phyloP scores from a whole-genome alignment of 1,284 basidiomycete genomes.

The Crepidotus sp. region DNA sequence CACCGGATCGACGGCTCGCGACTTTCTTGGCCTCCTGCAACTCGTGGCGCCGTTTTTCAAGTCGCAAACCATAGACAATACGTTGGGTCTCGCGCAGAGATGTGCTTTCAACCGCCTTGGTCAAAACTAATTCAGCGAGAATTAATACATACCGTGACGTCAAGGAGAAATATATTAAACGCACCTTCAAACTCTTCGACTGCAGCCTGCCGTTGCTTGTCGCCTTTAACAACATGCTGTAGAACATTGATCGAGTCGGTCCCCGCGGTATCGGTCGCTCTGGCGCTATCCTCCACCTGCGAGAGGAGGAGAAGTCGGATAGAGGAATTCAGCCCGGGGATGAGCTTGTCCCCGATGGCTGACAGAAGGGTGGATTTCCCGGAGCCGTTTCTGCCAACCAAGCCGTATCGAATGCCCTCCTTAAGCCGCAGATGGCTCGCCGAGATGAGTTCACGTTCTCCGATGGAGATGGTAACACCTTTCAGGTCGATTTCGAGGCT shows the following conservation, averaged over 20 bases:
- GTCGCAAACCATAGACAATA: slow-evolving; percentile 24
- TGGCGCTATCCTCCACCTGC: slow-evolving; percentile 33
- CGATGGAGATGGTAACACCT: slow-evolving; percentile 37
- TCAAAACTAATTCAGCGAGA: slow-evolving; percentile 19
- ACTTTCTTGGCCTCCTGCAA: slow-evolving; percentile 43
- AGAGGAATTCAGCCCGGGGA: slow-evolving; percentile 42
- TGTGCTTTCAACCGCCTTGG: slow-evolving; percentile 22
- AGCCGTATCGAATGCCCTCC: slow-evolving; percentile 34
- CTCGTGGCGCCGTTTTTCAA: slow-evolving; percentile 23
- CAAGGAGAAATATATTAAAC: background rate
- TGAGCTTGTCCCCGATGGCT: slow-evolving; percentile 35
- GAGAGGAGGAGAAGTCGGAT: slow-evolving; percentile 46
- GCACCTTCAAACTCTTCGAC: slow-evolving; percentile 23
- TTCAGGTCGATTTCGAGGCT: slow-evolving; percentile 40
- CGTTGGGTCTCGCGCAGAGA: slow-evolving; percentile 21
- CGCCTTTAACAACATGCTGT: slow-evolving; percentile 28
- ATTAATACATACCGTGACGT: background rate
- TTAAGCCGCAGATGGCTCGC: slow-evolving; percentile 38
- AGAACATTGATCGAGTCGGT: slow-evolving; percentile 16
- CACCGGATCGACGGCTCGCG: slow-evolving; percentile 49
- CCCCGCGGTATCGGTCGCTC: slow-evolving; percentile 24
- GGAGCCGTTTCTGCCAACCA: slow-evolving; percentile 26
- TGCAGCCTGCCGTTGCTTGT: slow-evolving; percentile 24
- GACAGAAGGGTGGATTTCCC: slow-evolving; percentile 26
- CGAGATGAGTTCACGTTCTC: slow-evolving; percentile 32